Conservation (phyloP, 2,329 filamentous ascomycete genomes). For the Leptosphaerulina australis region DNA sequence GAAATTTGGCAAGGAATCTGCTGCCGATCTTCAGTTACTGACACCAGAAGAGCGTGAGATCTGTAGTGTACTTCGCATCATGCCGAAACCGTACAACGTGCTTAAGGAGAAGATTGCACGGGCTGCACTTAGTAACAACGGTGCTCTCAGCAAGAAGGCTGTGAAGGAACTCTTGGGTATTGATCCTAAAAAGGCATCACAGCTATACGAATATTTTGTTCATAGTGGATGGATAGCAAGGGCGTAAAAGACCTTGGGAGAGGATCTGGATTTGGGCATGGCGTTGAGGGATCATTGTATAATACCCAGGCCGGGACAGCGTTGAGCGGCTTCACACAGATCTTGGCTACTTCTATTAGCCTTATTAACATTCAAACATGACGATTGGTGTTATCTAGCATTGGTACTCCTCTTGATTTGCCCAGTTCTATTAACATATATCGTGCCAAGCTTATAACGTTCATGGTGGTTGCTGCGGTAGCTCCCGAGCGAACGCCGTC, state of each 20-base stretch:
- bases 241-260: conserved; percentile 56
- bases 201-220: conserved; percentile 94
- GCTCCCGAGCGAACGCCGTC: conserved; percentile 1
- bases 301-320: conserved; percentile 31
- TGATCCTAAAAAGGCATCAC: conserved; percentile 81
- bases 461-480: conserved; percentile 18
- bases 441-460: conserved; percentile 8
- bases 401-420: too few species aligned
- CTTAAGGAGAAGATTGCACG: conserved; percentile 93
- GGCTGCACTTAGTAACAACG: conserved; percentile 87
- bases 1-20: conserved; percentile 73
- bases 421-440: not conserved
- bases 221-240: conserved; percentile 91
- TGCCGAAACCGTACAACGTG: conserved; percentile 92
- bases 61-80: conserved; percentile 80
- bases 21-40: conserved; percentile 83
- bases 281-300: conserved; percentile 21
- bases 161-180: conserved; percentile 84
- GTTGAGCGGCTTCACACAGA: conserved; percentile 8
- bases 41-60: conserved; percentile 83
- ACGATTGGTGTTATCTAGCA: not conserved
- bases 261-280: not conserved
- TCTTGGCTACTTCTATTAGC: not conserved
- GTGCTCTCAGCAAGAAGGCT: conserved; percentile 90
- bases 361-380: conserved; percentile 1